phyloP scores from a whole-genome alignment of 768 basidiomycete species.

The Pholiota conissans region DNA sequence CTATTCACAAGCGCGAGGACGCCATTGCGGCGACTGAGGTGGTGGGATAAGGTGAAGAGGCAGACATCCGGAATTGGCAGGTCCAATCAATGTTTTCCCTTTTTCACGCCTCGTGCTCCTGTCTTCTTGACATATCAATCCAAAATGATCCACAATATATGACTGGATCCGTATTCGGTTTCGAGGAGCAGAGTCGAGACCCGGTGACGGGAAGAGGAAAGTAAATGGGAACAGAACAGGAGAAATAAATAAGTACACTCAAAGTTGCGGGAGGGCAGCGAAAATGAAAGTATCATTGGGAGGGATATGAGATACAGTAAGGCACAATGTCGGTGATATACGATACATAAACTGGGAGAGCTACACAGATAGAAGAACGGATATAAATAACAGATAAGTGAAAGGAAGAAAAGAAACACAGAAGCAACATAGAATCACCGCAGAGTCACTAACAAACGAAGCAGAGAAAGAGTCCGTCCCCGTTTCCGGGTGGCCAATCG shows the following conservation, averaged over 20 bases:
- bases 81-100: conserved; percentile 1
- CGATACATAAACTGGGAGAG: background rate
- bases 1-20: conserved; percentile 17
- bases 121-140: background rate
- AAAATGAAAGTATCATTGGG: background rate
- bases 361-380: background rate
- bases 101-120: conserved; percentile 2
- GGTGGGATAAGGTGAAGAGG: conserved; percentile 17
- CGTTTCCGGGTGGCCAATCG: background rate
- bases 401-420: background rate
- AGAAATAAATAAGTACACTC: too few relatives aligned
- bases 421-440: background rate
- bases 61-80: conserved; percentile 15
- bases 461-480: background rate
- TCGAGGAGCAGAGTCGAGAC: background rate
- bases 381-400: background rate
- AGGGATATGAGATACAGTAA: background rate
- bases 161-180: background rate
- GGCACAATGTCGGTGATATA: background rate
- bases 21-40: conserved; percentile 14
- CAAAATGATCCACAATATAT: background rate
- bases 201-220: too few relatives aligned
- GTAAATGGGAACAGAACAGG: too few relatives aligned
- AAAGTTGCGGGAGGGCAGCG: too few relatives aligned
- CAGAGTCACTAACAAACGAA: background rate